Base-by-base conservation (phyloP, 352 stramenopile species). In the Thalassiosira livingstoniorum region DNA sequence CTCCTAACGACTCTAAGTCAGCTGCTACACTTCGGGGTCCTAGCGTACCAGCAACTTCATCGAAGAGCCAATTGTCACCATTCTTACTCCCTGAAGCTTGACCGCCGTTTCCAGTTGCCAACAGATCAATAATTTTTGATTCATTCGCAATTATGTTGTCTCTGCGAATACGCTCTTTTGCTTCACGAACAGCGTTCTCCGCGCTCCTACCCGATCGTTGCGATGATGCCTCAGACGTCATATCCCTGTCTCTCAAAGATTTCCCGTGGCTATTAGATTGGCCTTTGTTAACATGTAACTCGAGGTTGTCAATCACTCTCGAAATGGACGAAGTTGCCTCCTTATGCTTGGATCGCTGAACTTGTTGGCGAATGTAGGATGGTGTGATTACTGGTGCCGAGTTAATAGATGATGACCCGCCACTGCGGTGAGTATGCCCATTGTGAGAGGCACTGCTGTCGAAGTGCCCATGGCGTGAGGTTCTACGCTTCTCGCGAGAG, bases 1-100 rank as follows among this genome's bases (percentile, higher is more conserved):
- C 88, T 42, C 83, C 86, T 2, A 94, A 70, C 4, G 86, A 92
- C 77, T 94, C 90, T n/a, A 93, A 69, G 69, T 94, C 90, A 11
- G 87, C 88, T 23, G 82, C 80, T 42, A 90, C 86, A 0, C 86
- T 89, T 65, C 82, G 43, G 31, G 90, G 90, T 11, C 90, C 90
- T 5, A 94, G 68, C 5, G 90, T 89, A 27, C 87, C 86, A 27
- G 88, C 88, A 3, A 93, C 88, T 86, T 90, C 86, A 78, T 94
- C 86, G 69, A 92, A 90, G 3, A 93, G 77, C 88, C 88, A 94
- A 45, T 80, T 88, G 29, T 84, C 88, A 7, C 70, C 69, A 43
- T 87, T 83, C 32, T 86, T 76, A 25, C 86, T 80, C 21, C 76
- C 70, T 1, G 80, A 65, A 42, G 47, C 45, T 65, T 64, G 70